Base-by-base conservation (phyloP, 2,329 filamentous ascomycete genomes). In the Scorias spongiosa region DNA sequence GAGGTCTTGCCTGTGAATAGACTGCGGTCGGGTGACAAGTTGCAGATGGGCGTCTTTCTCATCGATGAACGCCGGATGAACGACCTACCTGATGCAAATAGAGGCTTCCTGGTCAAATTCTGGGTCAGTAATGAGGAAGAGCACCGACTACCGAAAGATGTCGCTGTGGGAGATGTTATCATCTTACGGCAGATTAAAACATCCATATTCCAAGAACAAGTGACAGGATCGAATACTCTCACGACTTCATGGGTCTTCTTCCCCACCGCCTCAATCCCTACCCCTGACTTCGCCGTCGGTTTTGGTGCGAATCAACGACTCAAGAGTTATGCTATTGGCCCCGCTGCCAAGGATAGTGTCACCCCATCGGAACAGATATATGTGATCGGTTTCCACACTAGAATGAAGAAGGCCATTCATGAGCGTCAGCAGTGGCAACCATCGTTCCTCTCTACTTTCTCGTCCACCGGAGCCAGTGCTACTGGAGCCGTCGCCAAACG, bases 81-180 rank as follows among this genome's bases (percentile, higher is more conserved):
- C 40, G 42, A 48, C 10, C 26, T 46, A 2, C 37, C 11, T 12
- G 15, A 45, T 28, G 48, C 48, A 10, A 39, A 43, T 8, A 44
- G 53, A 42, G 56, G 54, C n/a, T 45, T 59, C 18, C 48, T 42
- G 12, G 60, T 87, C 44, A 72, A 70, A 47, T 74, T 83, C 41
- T 89, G 91, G 57, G 66, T 70, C 26, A 59, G 32, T 15, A 12
- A 4, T 5, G 11, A 66, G 1, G 44, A 69, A 40, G 52, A 40
- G 12, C 43, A 46, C 8, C 39, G 51, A 18, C 42, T 60, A 11
- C 59, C 75, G 4, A 57, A 60, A 10, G 59, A 74, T 14, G 52
- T 59, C 14, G 58, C 64, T 2, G 59, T 66, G 2, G 72, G 74
- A 5, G 84, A 88, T 60, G 66, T 84, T n/a, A 63, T 86, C 5